Conservation (phyloP, 2,329 filamentous ascomycete genomes). For the Neofusicoccum parvum region DNA sequence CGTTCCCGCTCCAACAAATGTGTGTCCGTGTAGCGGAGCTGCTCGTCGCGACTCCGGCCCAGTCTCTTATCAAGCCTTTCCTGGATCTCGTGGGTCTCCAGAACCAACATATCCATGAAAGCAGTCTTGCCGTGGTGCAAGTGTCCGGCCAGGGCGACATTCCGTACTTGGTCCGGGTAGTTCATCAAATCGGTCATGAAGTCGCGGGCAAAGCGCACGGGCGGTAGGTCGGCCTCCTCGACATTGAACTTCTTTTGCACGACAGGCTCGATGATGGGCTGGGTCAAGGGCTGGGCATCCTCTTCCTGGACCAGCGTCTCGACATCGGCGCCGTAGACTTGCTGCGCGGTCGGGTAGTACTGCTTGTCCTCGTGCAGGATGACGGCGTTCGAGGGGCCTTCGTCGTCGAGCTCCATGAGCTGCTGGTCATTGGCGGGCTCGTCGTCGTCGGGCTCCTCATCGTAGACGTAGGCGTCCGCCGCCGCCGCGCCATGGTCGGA, state of each 20-base stretch:
- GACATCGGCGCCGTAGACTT: slow-evolving; percentile 91
- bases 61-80: slow-evolving; percentile 77
- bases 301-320: slow-evolving; percentile 97
- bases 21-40: slow-evolving; percentile 91
- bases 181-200: slow-evolving; percentile 98
- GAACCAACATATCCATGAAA: slow-evolving; percentile 96
- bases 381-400: slow-evolving; percentile 93
- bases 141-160: slow-evolving; percentile 89
- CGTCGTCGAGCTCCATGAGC: slow-evolving; percentile 91
- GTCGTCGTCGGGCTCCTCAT: slow-evolving; percentile 64
- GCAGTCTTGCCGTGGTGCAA: slow-evolving; percentile 97
- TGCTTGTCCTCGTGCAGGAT: slow-evolving; percentile 98
- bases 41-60: slow-evolving; percentile 81
- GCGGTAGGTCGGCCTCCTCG: slow-evolving; percentile 86
- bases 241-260: slow-evolving; percentile 96
- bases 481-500: slow-evolving; percentile 75
- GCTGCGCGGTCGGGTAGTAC: slow-evolving; percentile 97
- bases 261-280: slow-evolving; percentile 91
- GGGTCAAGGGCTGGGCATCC: slow-evolving; percentile 87
- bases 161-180: slow-evolving; percentile 91
- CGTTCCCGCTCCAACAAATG: slow-evolving; percentile 87
- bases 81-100: slow-evolving; percentile 88
- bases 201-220: slow-evolving; percentile 81
- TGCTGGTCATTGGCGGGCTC: slow-evolving; percentile 67
- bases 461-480: slow-evolving; percentile 78